Evolutionary conservation across 768 basidiomycete species (phyloP).

Genomic region (Lactifluus subvellereus): DNA sequence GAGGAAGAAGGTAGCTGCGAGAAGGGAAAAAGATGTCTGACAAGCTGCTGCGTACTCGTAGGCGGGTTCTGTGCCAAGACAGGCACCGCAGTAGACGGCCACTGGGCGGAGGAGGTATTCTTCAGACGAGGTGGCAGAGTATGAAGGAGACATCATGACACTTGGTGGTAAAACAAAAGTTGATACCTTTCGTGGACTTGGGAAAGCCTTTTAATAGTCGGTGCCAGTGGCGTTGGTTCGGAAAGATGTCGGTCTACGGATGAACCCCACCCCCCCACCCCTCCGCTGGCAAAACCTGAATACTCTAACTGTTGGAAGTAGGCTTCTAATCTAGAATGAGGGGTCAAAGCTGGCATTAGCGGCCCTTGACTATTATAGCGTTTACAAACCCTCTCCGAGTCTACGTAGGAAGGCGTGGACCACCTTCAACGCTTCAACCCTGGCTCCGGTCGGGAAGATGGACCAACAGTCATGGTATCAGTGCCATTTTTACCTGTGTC

Average conservation of each 20-base stretch:
- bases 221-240: neutral
- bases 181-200: neutral
- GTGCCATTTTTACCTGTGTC: too few species aligned
- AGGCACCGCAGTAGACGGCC: slow-evolving; percentile 85
- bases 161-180: neutral
- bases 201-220: neutral
- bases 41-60: slow-evolving; percentile 66
- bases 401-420: neutral
- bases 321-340: neutral
- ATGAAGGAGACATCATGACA: neutral
- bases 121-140: neutral
- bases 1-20: neutral
- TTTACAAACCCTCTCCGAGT: neutral
- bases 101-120: slow-evolving; percentile 34
- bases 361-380: neutral
- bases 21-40: slow-evolving; percentile 34
- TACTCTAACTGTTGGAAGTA: neutral
- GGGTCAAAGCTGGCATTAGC: neutral
- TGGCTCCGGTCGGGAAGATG: too few species aligned
- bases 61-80: slow-evolving; percentile 53
- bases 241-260: neutral
- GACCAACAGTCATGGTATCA: too few species aligned
- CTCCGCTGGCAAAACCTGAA: neutral
- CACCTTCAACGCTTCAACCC: neutral
- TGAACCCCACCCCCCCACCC: neutral